A percentile compares a stretch with the other conserved stretches of the same genome.
Conservation (phyloP, 2,329 filamentous ascomycete genomes). For the Curvularia eragrostidis region DNA sequence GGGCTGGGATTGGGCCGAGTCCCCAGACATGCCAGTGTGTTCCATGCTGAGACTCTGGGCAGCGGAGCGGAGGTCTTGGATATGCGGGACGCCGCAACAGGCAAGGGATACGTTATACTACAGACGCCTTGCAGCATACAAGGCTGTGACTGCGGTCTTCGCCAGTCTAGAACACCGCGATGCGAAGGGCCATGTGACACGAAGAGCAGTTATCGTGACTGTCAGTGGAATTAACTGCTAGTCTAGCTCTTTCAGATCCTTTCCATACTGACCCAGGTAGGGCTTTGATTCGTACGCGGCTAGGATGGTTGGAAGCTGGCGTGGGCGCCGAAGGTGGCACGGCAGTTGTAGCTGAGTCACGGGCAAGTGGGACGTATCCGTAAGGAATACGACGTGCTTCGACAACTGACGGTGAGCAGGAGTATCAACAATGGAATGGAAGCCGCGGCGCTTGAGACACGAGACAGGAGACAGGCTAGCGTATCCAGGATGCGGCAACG, state of each 20-base stretch:
- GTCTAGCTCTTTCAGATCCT: not conserved
- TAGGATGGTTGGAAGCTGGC: not conserved
- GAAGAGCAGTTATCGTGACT: not conserved
- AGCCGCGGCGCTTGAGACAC: slow-evolving; percentile 7
- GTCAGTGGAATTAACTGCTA: slow-evolving; percentile 1
- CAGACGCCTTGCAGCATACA: slow-evolving; percentile 13
- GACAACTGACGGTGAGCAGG: not conserved
- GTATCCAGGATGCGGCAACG: not conserved
- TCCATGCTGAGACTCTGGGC: slow-evolving; percentile 13
- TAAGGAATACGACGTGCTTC: not conserved
- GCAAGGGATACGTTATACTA: slow-evolving; percentile 6
- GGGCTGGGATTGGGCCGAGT: slow-evolving; percentile 14
- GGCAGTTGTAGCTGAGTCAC: not conserved
- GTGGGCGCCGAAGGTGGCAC: not conserved
- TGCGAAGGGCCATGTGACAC: not conserved
- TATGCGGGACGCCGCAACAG: slow-evolving; percentile 3
- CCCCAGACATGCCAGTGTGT: not conserved
- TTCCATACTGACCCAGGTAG: slow-evolving; percentile 5
- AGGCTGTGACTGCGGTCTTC: not conserved
- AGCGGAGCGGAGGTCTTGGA: slow-evolving; percentile 29
- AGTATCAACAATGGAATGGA: not conserved
- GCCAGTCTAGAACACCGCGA: slow-evolving; percentile 13
- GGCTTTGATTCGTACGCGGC: not conserved
- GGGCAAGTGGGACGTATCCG: not conserved
- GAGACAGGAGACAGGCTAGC: slow-evolving; percentile 9